Percentiles rank a stretch among this genome's conserved stretches.
These are phyloP conservation scores for Ilex paraguariensis DNA, from an alignment of 305 asterid species.

Conservation along the genomic window DNA sequence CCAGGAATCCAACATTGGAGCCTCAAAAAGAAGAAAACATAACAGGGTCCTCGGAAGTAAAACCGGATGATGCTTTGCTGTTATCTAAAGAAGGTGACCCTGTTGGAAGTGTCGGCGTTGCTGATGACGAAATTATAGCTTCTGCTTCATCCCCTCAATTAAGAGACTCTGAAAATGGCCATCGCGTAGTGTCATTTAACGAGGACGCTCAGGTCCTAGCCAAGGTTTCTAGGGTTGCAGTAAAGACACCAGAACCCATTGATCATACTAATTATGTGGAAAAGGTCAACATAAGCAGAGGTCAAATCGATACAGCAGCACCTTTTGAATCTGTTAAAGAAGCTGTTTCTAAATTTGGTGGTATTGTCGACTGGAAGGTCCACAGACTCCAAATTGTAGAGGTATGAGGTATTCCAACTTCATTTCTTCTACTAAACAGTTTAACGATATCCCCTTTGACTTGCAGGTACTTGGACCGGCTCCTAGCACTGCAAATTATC, in stretches of 20 bases:
- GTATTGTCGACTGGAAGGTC: conserved; percentile 98
- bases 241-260: conserved; percentile 14
- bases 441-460: background rate
- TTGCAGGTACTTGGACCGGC: background rate
- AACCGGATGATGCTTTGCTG: conserved; percentile 18
- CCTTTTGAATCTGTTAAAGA: conserved; percentile 94
- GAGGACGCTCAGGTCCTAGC: conserved; percentile 13
- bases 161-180: conserved; percentile 10
- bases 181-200: conserved; percentile 7
- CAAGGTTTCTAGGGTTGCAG: conserved; percentile 34
- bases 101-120: background rate
- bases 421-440: background rate
- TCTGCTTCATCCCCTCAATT: conserved; percentile 28
- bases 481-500: background rate
- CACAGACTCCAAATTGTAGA: conserved; percentile 85
- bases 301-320: conserved; percentile 74
- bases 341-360: conserved; percentile 94
- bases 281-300: conserved; percentile 24
- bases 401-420: conserved; percentile 39
- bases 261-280: conserved; percentile 25
- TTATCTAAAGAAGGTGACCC: conserved; percentile 36
- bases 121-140: conserved; percentile 9
- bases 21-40: background rate
- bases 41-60: conserved; percentile 11
- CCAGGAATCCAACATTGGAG: background rate